phyloP scores from a whole-genome alignment of 2,329 filamentous ascomycete genomes.

The Botryotinia globosa region DNA sequence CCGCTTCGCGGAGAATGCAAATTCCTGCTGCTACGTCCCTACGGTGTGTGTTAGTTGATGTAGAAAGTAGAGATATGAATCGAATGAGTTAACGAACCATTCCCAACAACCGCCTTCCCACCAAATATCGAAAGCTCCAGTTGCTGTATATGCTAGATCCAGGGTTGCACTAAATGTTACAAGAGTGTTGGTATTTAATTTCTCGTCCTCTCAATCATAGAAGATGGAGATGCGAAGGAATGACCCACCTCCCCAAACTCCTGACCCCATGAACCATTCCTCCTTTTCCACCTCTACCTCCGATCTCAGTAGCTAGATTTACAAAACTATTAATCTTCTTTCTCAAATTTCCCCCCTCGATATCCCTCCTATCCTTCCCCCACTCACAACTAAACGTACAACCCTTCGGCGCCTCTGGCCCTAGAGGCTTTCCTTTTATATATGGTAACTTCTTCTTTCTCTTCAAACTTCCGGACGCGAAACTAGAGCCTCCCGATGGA shows the following conservation, averaged over 20 bases:
- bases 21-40: conserved; percentile 76
- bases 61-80: background rate
- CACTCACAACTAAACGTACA: conserved; percentile 76
- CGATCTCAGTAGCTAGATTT: conserved; percentile 68
- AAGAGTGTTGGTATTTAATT: background rate
- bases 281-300: conserved; percentile 61
- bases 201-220: no score
- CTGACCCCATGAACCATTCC: conserved; percentile 78
- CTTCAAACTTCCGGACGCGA: conserved; percentile 10
- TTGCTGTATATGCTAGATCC: conserved; percentile 71
- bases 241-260: conserved; percentile 57
- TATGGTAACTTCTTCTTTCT: conserved; percentile 64
- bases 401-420: conserved; percentile 60
- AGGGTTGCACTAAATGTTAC: conserved; percentile 59
- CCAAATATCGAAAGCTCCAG: conserved; percentile 76
- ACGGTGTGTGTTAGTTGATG: background rate
- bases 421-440: conserved; percentile 60
- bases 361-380: conserved; percentile 72
- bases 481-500: background rate
- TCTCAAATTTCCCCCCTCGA: conserved; percentile 63
- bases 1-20: conserved; percentile 69
- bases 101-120: conserved; percentile 83
- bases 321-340: conserved; percentile 73
- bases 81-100: conserved; percentile 50
- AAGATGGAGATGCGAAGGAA: background rate